Conservation (phyloP, 192 early-diverging fungal genomes). For the Backusella luteola region DNA sequence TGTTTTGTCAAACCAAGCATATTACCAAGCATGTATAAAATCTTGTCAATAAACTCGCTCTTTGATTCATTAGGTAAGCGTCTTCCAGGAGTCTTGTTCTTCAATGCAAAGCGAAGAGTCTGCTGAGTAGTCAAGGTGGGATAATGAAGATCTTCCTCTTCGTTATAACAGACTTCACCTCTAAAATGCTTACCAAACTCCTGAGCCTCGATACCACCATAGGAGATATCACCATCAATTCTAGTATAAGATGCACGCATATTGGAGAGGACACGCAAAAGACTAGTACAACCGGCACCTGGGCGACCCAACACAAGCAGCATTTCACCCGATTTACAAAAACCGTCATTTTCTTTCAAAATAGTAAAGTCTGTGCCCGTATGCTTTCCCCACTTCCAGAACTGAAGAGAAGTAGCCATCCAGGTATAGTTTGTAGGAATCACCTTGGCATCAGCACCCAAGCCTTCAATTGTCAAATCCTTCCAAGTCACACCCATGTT, state of each 20-base stretch:
- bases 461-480: constrained; percentile 37
- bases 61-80: constrained; percentile 40
- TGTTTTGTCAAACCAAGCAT: constrained; percentile 59
- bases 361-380: constrained; percentile 44
- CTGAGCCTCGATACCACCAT: constrained; percentile 65
- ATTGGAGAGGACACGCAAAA: constrained; percentile 61
- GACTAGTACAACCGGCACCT: constrained; percentile 64
- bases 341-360: constrained; percentile 61
- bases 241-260: constrained; percentile 40
- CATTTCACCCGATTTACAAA: constrained; percentile 74
- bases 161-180: constrained; percentile 75
- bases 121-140: constrained; percentile 73
- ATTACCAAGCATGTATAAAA: constrained; percentile 51
- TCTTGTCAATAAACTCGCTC: constrained; percentile 24
- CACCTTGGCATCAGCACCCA: constrained; percentile 38
- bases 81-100: constrained; percentile 64
- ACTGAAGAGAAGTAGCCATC: constrained; percentile 15
- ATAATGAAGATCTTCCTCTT: constrained; percentile 60
- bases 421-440: constrained; percentile 31
- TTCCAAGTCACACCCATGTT: constrained; percentile 45
- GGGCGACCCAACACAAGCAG: constrained; percentile 68
- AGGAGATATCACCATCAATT: constrained; percentile 57
- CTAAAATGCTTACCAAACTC: constrained; percentile 62
- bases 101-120: constrained; percentile 75
- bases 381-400: constrained; percentile 20